Base-by-base conservation (phyloP, 495 filamentous ascomycete species). In the Penicillium malachiteum region DNA sequence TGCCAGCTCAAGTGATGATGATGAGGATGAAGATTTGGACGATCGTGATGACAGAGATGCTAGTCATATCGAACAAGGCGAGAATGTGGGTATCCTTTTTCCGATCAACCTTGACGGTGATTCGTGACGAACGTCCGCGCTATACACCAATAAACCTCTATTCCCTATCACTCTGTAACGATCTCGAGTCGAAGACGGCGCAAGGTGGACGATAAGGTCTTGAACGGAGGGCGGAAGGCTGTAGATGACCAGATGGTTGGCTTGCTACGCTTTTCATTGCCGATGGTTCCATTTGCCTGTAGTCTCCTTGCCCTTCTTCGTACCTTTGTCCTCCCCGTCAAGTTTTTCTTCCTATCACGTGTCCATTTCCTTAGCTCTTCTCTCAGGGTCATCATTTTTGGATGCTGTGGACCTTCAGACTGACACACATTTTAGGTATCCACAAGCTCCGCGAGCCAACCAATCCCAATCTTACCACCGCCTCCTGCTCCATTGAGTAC, bases 1-100 rank as follows among this genome's bases (percentile, higher is more conserved):
- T 70, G 91, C 89, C 59, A 94, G 88, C 73, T 96, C 90, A 11
- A 96, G 91, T 64, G 92, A 96, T 58, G 94, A 96, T 59, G 94
- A 97, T 62, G 94, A 97, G 52, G 94, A 98, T 58, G 94, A 97
- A 61, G 94, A 98, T 57, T 86, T 90, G 82, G 89, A 91, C 50
- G 92, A 92, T 63, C 87, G 92, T 47, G 90, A 87, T 54, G 91
- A 94, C 55, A 68, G 67, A 55, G 65, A 69, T 50, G 32, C 67
- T 43, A 59, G 57, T 41, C 66, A 61, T 60, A 50, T 61, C 48
- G 66, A 74, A 11, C 67, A 72, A 53, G 71, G 69, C 56, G 80
- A 88, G 69, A 81, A 86, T 80, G 85, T 88, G 76, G 82, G 85
- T 86, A 77, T 78, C 65, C 64, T 76, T 73, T 74, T 78, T 62